phyloP scores from a whole-genome alignment of 2,329 filamentous ascomycete genomes.

The Thelonectria rubi region DNA sequence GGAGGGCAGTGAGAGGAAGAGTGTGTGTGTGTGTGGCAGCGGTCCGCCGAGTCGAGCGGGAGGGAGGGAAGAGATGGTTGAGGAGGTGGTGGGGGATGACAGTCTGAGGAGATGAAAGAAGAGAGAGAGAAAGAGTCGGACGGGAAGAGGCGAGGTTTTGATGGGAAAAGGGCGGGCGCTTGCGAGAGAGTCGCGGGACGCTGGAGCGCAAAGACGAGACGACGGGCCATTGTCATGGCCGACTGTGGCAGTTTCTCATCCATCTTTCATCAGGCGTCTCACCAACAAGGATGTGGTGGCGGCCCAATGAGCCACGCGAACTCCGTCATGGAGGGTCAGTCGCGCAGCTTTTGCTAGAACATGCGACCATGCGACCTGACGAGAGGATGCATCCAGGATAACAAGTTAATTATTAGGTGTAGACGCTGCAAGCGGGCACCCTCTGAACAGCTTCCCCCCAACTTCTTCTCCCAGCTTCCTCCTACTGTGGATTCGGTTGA shows the following conservation, averaged over 20 bases:
- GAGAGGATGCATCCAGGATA: background rate
- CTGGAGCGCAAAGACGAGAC: too few species aligned
- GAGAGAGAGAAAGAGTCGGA: background rate
- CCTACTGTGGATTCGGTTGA: constrained; percentile 36
- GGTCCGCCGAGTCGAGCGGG: constrained; percentile 36
- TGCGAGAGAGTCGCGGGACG: too few species aligned
- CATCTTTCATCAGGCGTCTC: constrained; percentile 21
- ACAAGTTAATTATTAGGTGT: background rate
- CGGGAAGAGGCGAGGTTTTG: background rate
- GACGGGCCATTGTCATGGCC: constrained; percentile 5
- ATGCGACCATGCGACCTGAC: constrained; percentile 40
- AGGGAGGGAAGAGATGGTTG: constrained; percentile 26
- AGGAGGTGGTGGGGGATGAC: background rate
- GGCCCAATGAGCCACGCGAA: constrained; percentile 42
- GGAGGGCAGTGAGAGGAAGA: constrained; percentile 6
- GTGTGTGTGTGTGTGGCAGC: constrained; percentile 31
- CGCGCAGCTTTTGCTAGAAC: constrained; percentile 36
- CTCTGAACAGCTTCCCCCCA: too few species aligned
- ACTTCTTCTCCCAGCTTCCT: constrained; percentile 1
- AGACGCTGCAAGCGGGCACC: background rate
- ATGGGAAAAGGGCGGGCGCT: background rate
- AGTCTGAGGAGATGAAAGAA: background rate
- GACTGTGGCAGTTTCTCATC: background rate
- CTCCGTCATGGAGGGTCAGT: constrained; percentile 40
- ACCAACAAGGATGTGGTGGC: constrained; percentile 36